Percentiles rank a stretch among this genome's conserved stretches.
Evolutionary conservation across 352 stramenopile species (phyloP).

Genomic region (Pythium oligandrum): DNA sequence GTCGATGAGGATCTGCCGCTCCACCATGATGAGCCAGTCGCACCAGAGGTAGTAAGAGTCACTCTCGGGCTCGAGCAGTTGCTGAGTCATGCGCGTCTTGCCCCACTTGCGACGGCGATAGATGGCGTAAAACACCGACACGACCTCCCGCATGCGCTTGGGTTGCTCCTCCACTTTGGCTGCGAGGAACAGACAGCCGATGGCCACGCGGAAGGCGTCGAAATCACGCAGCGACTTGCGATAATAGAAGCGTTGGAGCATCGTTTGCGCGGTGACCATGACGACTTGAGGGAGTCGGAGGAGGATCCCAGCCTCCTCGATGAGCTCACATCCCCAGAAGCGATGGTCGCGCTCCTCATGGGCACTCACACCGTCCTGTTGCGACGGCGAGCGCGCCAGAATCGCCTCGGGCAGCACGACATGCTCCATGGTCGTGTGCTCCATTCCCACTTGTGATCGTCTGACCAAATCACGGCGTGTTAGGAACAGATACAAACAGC

Average conservation of each 20-base stretch:
- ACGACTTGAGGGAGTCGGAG: conserved; percentile 86
- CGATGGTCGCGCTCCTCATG: conserved; percentile 51
- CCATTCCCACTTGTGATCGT: too few relatives aligned
- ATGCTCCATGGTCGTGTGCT: conserved; percentile 8
- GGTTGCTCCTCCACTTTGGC: conserved; percentile 88
- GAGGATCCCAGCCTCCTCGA: conserved; percentile 87
- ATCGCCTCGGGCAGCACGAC: conserved; percentile 44
- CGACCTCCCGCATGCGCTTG: conserved; percentile 72
- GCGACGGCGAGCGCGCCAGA: conserved; percentile 46
- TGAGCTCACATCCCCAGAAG: conserved; percentile 87
- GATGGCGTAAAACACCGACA: conserved; percentile 88
- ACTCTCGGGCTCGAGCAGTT: conserved; percentile 67
- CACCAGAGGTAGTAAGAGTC: conserved; percentile 65
- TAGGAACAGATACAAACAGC: conserved; percentile 5
- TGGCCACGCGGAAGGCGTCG: conserved; percentile 86
- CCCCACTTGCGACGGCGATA: conserved; percentile 63
- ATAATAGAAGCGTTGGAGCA: conserved; percentile 91
- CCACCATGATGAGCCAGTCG: conserved; percentile 84
- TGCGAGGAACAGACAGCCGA: conserved; percentile 86
- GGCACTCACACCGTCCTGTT: conserved; percentile 29
- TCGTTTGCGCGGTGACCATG: conserved; percentile 87
- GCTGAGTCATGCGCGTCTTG: conserved; percentile 34
- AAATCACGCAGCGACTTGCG: conserved; percentile 81
- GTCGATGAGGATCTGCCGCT: conserved; percentile 89
- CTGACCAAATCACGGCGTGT: conserved; percentile 1